A percentile compares a stretch with the other conserved stretches of the same genome.
phyloP scores from a whole-genome alignment of 495 filamentous ascomycete species.

The Friedmanniomyces simplex region DNA sequence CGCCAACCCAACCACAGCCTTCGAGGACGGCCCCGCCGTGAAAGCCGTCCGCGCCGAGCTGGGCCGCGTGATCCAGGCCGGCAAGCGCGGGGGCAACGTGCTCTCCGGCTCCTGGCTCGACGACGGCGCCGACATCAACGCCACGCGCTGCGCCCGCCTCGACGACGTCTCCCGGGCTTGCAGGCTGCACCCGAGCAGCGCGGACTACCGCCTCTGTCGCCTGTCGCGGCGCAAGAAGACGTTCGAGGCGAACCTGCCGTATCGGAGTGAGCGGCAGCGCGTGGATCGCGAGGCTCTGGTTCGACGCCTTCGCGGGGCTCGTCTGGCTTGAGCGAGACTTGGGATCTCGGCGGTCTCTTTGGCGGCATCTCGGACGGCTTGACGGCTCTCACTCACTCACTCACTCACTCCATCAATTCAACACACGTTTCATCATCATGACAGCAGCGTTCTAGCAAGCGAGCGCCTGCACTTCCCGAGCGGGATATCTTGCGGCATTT shows the following conservation, averaged over 20 bases:
- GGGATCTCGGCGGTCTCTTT: background rate
- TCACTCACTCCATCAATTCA: too few relatives aligned
- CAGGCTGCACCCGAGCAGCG: background rate
- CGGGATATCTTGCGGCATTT: background rate
- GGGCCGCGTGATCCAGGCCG: background rate
- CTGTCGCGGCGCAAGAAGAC: background rate
- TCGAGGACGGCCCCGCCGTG: background rate
- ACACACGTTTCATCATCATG: too few relatives aligned
- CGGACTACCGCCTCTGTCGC: background rate
- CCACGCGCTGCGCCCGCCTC: background rate
- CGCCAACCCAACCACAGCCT: background rate
- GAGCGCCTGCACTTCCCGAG: background rate
- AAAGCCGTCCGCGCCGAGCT: background rate
- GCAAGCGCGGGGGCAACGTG: background rate
- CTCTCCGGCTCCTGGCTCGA: background rate
- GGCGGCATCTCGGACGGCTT: background rate
- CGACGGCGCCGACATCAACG: background rate
- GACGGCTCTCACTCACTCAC: too few relatives aligned
- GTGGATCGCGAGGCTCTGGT: background rate
- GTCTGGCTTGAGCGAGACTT: background rate
- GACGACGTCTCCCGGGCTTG: background rate
- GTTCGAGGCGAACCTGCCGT: background rate
- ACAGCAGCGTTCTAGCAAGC: background rate
- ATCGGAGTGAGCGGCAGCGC: background rate
- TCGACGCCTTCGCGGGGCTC: background rate